Conservation (phyloP, 768 basidiomycete species). For the Tricholoma matsutake region DNA sequence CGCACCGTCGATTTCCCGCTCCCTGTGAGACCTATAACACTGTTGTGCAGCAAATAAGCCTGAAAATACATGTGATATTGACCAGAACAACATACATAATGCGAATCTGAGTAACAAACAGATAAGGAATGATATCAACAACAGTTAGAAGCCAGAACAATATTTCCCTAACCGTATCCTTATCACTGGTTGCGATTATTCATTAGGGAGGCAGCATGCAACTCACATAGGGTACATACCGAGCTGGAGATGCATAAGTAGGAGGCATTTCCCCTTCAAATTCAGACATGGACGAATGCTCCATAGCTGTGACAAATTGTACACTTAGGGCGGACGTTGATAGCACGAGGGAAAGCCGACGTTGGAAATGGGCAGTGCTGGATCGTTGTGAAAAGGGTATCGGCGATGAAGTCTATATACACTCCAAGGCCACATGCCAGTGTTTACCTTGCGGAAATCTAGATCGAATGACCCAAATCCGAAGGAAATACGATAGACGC, state of each 20-base stretch:
- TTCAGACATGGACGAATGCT: neutral
- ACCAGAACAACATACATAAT: neutral
- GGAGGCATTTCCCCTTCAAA: neutral
- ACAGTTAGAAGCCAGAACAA: neutral
- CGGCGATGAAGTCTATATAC: neutral
- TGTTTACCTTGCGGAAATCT: neutral
- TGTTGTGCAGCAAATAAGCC: neutral
- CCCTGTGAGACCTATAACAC: neutral
- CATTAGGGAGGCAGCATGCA: neutral
- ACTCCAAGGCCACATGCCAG: neutral
- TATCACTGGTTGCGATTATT: neutral
- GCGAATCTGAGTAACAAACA: too few relatives aligned
- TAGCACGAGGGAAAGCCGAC: too few relatives aligned
- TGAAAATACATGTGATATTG: neutral
- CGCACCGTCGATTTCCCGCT: conserved; percentile 4
- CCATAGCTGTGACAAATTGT: too few relatives aligned
- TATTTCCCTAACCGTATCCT: neutral
- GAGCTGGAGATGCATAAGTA: neutral
- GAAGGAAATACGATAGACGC: neutral
- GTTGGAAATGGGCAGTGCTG: too few relatives aligned
- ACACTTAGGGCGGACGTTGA: neutral
- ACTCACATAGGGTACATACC: neutral
- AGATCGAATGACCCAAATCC: neutral
- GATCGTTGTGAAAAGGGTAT: too few relatives aligned
- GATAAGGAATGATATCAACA: neutral